Percentiles rank a stretch among this genome's conserved stretches.
Conservation (phyloP, 345 rosid species). For the Bruguiera gymnorhiza region DNA sequence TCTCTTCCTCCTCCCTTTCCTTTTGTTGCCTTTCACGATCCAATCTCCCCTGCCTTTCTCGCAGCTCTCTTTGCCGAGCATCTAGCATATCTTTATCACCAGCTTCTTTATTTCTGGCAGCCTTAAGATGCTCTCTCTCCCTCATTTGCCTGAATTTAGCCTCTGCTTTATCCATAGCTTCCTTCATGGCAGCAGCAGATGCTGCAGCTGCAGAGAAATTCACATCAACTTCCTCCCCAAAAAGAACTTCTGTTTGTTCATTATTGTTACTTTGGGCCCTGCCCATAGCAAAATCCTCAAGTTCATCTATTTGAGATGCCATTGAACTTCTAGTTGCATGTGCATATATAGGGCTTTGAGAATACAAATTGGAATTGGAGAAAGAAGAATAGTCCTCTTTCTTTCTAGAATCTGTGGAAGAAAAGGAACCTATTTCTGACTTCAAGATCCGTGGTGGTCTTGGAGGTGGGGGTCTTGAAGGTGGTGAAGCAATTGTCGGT, state of each 20-base stretch:
- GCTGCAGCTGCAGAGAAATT: constrained; percentile 66
- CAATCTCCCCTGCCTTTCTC: constrained; percentile 55
- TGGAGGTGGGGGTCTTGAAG: constrained; percentile 98
- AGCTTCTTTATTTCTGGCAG: constrained; percentile 64
- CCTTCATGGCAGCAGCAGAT: constrained; percentile 96
- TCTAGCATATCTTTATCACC: constrained; percentile 48
- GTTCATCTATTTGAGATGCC: constrained; percentile 63
- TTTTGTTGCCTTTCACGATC: constrained; percentile 51
- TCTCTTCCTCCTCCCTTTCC: constrained; percentile 54
- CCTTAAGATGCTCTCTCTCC: constrained; percentile 70
- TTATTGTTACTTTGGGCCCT: constrained; percentile 39
- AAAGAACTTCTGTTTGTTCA: constrained; percentile 44
- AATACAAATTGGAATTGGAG: constrained; percentile 41
- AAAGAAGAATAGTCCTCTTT: constrained; percentile 47
- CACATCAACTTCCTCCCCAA: constrained; percentile 55
- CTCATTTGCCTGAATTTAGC: constrained; percentile 88
- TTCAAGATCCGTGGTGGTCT: constrained; percentile 60
- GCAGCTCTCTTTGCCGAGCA: constrained; percentile 51
- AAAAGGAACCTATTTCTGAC: constrained; percentile 34
- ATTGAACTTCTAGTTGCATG: constrained; percentile 39
- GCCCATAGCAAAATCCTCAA: constrained; percentile 63
- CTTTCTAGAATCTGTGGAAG: constrained; percentile 43
- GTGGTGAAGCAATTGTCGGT: constrained; percentile 83
- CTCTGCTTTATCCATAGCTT: constrained; percentile 97
- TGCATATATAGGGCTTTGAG: constrained; percentile 41